phyloP scores from a whole-genome alignment of 352 stramenopile genomes.

The Phytophthora litchii region DNA sequence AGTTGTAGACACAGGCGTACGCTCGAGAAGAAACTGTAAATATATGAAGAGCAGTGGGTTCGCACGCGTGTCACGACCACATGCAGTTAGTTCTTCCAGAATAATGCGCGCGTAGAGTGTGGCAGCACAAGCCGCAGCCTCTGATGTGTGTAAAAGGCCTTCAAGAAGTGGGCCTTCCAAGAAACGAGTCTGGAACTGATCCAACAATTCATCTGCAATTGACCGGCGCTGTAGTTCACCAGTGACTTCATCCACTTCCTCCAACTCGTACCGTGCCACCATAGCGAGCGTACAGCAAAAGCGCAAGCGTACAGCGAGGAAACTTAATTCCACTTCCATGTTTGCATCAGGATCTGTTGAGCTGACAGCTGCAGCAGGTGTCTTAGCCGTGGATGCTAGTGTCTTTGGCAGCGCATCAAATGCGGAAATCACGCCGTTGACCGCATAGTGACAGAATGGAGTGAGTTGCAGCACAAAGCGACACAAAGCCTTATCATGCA shows the following conservation, averaged over 20 bases:
- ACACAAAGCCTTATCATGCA: conserved; percentile 78
- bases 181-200: conserved; percentile 77
- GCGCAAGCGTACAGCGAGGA: conserved; percentile 67
- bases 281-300: conserved; percentile 88
- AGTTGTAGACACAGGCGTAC: conserved; percentile 11
- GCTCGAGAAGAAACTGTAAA: conserved; percentile 79
- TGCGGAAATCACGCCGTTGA: conserved; percentile 83
- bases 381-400: conserved; percentile 40
- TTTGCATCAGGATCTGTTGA: conserved; percentile 31
- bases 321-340: conserved; percentile 59
- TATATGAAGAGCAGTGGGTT: conserved; percentile 83
- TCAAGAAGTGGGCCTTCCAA: conserved; percentile 71
- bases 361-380: conserved; percentile 17
- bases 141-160: conserved; percentile 70
- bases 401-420: conserved; percentile 83
- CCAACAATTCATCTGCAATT: conserved; percentile 77
- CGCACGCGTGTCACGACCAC: conserved; percentile 62
- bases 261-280: conserved; percentile 76
- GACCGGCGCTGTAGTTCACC: conserved; percentile 50
- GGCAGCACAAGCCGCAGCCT: conserved; percentile 63
- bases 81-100: conserved; percentile 80
- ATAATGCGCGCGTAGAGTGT: conserved; percentile 83
- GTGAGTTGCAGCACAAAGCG: conserved; percentile 88
- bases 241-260: conserved; percentile 51
- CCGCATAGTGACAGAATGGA: conserved; percentile 87